A percentile compares a stretch with the other conserved stretches of the same genome.
Conservation (phyloP, 2,329 filamentous ascomycete genomes). For the Fusarium subtropicale region DNA sequence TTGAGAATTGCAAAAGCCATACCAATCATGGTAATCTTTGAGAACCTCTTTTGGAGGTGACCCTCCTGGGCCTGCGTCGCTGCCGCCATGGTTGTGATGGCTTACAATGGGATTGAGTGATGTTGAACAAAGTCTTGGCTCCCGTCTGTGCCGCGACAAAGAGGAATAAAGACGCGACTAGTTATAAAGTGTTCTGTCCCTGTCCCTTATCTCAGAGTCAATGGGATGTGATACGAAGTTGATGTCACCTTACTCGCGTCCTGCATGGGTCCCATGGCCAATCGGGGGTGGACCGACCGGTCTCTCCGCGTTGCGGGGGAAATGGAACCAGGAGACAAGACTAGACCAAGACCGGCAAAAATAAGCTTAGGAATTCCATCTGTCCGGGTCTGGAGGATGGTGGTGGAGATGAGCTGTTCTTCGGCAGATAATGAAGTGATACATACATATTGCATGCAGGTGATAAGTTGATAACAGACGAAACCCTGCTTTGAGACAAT, state of each 20-base stretch:
- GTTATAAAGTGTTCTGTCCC: background rate
- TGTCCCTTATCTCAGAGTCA: conserved; percentile 1
- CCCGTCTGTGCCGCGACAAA: background rate
- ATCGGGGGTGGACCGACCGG: conserved; percentile 14
- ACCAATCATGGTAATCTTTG: conserved; percentile 42
- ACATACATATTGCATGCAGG: background rate
- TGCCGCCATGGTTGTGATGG: conserved; percentile 12
- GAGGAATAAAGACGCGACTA: background rate
- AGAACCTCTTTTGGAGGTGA: conserved; percentile 41
- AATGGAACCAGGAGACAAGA: background rate
- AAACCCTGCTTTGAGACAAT: background rate
- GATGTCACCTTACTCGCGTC: conserved; percentile 10
- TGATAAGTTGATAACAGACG: background rate
- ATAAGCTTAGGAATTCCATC: conserved; percentile 25
- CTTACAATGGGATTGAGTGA: background rate
- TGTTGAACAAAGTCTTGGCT: background rate
- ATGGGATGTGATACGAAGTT: background rate
- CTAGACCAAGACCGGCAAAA: conserved; percentile 26
- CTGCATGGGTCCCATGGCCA: background rate
- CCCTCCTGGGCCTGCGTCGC: conserved; percentile 21
- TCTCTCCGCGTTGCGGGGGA: conserved; percentile 28
- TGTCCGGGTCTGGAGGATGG: background rate
- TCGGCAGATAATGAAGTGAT: background rate
- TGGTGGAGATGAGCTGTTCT: background rate
- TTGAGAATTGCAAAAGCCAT: conserved; percentile 61